phyloP scores from a whole-genome alignment of 2,329 filamentous ascomycete genomes.

The Helotiales sp. region DNA sequence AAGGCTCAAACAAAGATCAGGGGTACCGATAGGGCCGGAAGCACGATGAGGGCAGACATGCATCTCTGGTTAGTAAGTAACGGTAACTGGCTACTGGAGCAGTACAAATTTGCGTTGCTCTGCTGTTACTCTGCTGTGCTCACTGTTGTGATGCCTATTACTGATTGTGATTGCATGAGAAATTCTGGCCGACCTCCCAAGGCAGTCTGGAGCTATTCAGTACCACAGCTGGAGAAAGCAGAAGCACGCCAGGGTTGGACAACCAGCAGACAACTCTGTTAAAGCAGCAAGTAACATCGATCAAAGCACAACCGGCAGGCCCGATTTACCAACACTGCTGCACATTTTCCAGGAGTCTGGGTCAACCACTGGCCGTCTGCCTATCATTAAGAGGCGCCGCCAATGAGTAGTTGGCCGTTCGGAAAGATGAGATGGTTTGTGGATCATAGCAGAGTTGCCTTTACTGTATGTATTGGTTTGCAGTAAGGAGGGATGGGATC shows the following conservation, averaged over 20 bases:
- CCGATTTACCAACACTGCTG: constrained; percentile 11
- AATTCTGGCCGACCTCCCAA: neutral
- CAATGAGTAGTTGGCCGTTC: neutral
- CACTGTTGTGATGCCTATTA: neutral
- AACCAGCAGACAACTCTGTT: constrained; percentile 1
- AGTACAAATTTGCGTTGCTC: constrained; percentile 9
- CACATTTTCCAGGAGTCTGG: constrained; percentile 20
- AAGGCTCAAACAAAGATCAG: neutral
- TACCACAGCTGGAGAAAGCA: constrained; percentile 10
- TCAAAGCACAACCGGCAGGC: neutral
- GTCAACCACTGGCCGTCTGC: constrained; percentile 10
- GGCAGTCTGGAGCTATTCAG: neutral
- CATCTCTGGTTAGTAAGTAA: neutral
- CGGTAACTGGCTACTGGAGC: constrained; percentile 4
- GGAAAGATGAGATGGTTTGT: neutral
- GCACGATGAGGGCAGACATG: neutral
- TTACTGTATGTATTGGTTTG: neutral
- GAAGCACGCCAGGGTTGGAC: neutral
- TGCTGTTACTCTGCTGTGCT: constrained; percentile 19
- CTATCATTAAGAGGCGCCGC: constrained; percentile 9
- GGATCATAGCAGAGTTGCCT: constrained; percentile 5
- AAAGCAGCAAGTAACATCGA: neutral
- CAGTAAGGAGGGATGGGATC: neutral
- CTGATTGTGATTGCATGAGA: neutral
- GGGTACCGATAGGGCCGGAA: neutral